Conservation (phyloP, 345 rosid genomes). For the Noccaea bulbosa region DNA sequence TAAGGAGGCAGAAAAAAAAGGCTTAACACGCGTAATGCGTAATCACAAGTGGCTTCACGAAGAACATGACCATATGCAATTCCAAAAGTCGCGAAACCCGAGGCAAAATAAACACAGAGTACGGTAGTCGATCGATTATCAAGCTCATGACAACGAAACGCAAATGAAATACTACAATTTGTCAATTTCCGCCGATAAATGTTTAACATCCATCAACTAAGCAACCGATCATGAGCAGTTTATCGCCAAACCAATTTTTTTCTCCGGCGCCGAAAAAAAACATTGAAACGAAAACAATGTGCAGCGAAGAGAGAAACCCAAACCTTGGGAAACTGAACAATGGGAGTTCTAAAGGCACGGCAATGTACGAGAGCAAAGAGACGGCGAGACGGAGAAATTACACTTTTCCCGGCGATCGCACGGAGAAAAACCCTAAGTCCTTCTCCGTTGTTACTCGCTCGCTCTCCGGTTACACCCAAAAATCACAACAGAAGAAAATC, state of each 20-base stretch:
- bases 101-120: background rate
- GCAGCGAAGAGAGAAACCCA: background rate
- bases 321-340: background rate
- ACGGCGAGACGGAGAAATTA: too few relatives aligned
- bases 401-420: background rate
- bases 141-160: background rate
- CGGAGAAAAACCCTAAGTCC: conserved; percentile 11
- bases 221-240: background rate
- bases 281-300: background rate
- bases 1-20: background rate
- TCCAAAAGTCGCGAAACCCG: background rate
- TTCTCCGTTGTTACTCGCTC: background rate
- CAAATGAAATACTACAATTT: background rate
- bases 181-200: background rate
- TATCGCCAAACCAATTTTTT: background rate
- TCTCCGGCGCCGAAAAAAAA: too few relatives aligned
- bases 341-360: background rate
- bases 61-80: background rate
- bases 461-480: background rate
- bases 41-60: too few relatives aligned
- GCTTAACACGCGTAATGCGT: background rate
- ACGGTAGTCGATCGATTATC: background rate
- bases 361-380: background rate
- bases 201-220: background rate
- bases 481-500: background rate